A percentile compares a stretch with the other conserved stretches of the same genome.
Evolutionary conservation across 768 basidiomycete genomes (phyloP).

Genomic region (Galerina sulciceps): DNA sequence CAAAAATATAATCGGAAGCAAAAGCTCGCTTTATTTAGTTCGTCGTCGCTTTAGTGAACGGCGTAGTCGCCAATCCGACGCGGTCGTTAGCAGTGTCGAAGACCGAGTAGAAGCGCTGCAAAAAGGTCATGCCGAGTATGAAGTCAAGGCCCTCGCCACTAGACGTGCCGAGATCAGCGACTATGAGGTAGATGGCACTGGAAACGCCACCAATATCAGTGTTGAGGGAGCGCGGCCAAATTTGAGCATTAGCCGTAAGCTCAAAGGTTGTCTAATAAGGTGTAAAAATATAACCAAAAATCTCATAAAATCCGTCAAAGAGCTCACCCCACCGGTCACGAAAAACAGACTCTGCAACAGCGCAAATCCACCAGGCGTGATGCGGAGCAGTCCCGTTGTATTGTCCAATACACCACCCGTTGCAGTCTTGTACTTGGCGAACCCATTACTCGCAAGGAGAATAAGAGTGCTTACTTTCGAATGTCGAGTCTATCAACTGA

Average conservation of each 20-base stretch:
- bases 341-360: constrained; percentile 61
- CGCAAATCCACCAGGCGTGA: constrained; percentile 54
- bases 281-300: not conserved
- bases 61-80: constrained; percentile 59
- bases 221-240: constrained; percentile 69
- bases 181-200: constrained; percentile 56
- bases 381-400: constrained; percentile 51
- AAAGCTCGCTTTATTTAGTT: constrained; percentile 19
- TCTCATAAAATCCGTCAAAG: not conserved
- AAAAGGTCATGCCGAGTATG: constrained; percentile 44
- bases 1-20: too few relatives aligned
- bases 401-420: constrained; percentile 47
- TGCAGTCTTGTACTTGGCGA: constrained; percentile 40
- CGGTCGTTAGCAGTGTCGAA: constrained; percentile 60
- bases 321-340: constrained; percentile 49
- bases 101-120: constrained; percentile 65
- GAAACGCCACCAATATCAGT: constrained; percentile 56
- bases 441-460: constrained; percentile 49
- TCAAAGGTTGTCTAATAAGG: constrained; percentile 47
- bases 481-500: not conserved
- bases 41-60: constrained; percentile 47
- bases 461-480: constrained; percentile 50
- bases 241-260: constrained; percentile 66
- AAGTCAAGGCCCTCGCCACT: constrained; percentile 67
- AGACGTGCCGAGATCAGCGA: constrained; percentile 50